Percentiles rank a stretch among this genome's conserved stretches.
Conservation (phyloP, 306 rosid genomes). For the Castanea mollissima region DNA sequence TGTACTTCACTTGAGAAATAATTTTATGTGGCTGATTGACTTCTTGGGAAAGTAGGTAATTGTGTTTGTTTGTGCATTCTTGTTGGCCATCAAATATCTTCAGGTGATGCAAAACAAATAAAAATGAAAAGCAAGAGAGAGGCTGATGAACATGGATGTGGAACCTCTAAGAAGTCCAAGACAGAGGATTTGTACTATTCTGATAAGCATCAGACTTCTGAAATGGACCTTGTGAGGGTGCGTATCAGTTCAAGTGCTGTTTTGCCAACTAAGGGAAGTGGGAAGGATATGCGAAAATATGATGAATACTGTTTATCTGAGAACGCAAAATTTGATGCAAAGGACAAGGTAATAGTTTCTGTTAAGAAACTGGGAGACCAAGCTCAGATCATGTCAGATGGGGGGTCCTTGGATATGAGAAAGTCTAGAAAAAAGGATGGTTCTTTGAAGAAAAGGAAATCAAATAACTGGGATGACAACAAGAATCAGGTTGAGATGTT, state of each 20-base stretch:
- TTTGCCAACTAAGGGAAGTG: slow-evolving; percentile 32
- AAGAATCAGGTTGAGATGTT: slow-evolving; percentile 31
- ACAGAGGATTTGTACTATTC: slow-evolving; percentile 28
- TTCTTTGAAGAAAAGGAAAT: slow-evolving; percentile 57
- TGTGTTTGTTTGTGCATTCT: neutral
- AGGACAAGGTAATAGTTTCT: slow-evolving; percentile 34
- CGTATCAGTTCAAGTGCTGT: slow-evolving; percentile 36
- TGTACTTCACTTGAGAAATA: slow-evolving; percentile 18
- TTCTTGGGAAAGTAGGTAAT: slow-evolving; percentile 6
- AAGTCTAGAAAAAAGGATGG: slow-evolving; percentile 22
- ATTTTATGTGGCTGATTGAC: slow-evolving; percentile 4
- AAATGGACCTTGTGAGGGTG: slow-evolving; percentile 32
- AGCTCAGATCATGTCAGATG: slow-evolving; percentile 36
- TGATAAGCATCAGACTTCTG: slow-evolving; percentile 35
- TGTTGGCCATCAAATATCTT: slow-evolving; percentile 8
- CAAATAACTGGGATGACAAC: slow-evolving; percentile 43
- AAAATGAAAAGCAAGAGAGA: slow-evolving; percentile 49
- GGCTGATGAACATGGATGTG: slow-evolving; percentile 42
- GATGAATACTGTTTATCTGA: slow-evolving; percentile 43
- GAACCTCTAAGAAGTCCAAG: slow-evolving; percentile 50
- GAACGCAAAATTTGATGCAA: slow-evolving; percentile 17
- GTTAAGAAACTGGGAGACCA: slow-evolving; percentile 40
- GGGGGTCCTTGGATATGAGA: slow-evolving; percentile 32
- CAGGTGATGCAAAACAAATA: slow-evolving; percentile 47
- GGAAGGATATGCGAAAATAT: slow-evolving; percentile 41